Conservation (phyloP, 2,329 filamentous ascomycete species). For the Colletotrichum horii region DNA sequence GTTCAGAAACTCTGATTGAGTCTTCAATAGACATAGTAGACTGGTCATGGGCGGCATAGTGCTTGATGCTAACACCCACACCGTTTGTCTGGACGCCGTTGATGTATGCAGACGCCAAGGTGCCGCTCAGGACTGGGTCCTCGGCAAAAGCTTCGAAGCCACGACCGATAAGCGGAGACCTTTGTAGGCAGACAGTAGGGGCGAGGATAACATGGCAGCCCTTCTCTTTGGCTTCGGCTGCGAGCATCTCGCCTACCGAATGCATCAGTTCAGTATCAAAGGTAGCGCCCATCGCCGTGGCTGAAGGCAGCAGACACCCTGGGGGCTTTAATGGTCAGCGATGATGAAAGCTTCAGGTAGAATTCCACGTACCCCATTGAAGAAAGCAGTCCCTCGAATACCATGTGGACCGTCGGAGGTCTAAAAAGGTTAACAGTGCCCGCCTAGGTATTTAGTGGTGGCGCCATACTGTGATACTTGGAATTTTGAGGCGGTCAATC, state of each 20-base stretch:
- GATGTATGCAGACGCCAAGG: conserved; percentile 23
- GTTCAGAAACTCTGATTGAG: conserved; percentile 2
- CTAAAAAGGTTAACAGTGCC: background rate
- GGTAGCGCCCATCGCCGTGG: background rate
- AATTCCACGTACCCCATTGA: background rate
- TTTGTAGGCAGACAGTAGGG: conserved; percentile 9
- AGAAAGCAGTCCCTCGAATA: background rate
- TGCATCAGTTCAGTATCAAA: background rate
- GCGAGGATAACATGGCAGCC: background rate
- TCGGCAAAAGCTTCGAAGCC: background rate
- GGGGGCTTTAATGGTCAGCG: background rate
- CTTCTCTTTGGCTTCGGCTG: background rate
- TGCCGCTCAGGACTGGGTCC: background rate
- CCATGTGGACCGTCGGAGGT: background rate
- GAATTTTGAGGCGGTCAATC: background rate
- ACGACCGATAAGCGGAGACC: conserved; percentile 6
- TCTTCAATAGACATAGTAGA: background rate
- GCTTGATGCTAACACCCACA: conserved; percentile 47
- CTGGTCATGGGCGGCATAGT: conserved; percentile 49
- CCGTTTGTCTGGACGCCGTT: conserved; percentile 44
- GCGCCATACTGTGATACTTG: background rate
- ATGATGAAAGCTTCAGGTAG: background rate
- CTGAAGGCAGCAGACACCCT: background rate
- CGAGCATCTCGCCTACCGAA: background rate
- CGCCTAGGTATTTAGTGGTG: background rate